Evolutionary conservation across 169 alveolate genomes (phyloP).

Genomic region (Perkinsus marinus): DNA sequence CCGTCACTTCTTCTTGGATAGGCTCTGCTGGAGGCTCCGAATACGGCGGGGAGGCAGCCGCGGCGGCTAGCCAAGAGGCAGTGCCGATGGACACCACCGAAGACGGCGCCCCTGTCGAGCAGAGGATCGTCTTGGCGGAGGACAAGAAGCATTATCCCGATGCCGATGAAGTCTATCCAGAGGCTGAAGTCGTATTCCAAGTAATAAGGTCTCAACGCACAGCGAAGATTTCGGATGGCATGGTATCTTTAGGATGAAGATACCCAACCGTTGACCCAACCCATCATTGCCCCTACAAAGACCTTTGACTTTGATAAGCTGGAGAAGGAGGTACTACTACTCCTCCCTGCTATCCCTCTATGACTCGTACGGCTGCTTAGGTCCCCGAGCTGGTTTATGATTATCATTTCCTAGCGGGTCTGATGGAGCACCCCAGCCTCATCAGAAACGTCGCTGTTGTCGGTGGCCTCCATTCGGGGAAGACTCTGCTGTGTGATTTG

Average conservation of each 20-base stretch:
- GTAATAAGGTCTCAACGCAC: slow-evolving; percentile 10
- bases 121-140: slow-evolving; percentile 71
- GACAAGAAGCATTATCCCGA: slow-evolving; percentile 84
- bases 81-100: slow-evolving; percentile 41
- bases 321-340: slow-evolving; percentile 39
- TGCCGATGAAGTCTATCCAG: slow-evolving; percentile 76
- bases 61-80: slow-evolving; percentile 19
- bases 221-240: not conserved
- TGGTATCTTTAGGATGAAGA: slow-evolving; percentile 89
- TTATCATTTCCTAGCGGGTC: slow-evolving; percentile 73
- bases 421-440: slow-evolving; percentile 79
- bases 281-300: slow-evolving; percentile 87
- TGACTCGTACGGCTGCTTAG: not conserved
- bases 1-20: not conserved
- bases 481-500: slow-evolving; percentile 88
- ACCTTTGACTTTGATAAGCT: slow-evolving; percentile 64
- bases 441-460: slow-evolving; percentile 85
- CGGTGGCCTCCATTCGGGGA: slow-evolving; percentile 97
- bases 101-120: slow-evolving; percentile 32
- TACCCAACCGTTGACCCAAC: slow-evolving; percentile 91
- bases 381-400: slow-evolving; percentile 74
- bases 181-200: slow-evolving; percentile 62
- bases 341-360: not conserved
- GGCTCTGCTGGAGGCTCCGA: not conserved
- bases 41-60: slow-evolving; percentile 9